phyloP scores from a whole-genome alignment of 2,329 filamentous ascomycete species.

The Xylaria sp. region DNA sequence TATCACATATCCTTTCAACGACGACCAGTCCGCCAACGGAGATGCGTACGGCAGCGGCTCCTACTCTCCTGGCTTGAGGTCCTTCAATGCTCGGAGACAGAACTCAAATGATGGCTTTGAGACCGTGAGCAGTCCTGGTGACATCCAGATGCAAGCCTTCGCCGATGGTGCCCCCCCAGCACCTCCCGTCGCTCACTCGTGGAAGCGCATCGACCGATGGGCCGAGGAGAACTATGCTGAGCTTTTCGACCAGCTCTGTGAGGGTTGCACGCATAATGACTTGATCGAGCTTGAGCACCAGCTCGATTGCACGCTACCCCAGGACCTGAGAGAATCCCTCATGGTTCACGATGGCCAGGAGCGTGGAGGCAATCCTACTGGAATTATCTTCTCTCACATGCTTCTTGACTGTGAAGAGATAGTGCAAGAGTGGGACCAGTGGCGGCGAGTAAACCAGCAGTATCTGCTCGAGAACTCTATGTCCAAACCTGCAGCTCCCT shows the following conservation, averaged over 20 bases:
- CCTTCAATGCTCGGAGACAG: conserved; percentile 62
- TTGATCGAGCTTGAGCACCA: conserved; percentile 95
- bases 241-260: conserved; percentile 86
- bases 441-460: conserved; percentile 88
- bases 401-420: conserved; percentile 97
- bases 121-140: conserved; percentile 61
- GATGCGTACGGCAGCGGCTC: conserved; percentile 61
- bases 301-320: conserved; percentile 86
- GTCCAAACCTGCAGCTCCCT: conserved; percentile 57
- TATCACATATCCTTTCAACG: conserved; percentile 70
- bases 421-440: conserved; percentile 95
- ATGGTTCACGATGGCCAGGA: conserved; percentile 95
- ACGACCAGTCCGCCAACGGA: conserved; percentile 57
- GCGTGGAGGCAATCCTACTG: conserved; percentile 82
- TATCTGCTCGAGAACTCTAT: conserved; percentile 62
- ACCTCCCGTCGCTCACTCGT: conserved; percentile 82
- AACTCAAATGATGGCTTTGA: conserved; percentile 61
- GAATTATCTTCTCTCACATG: conserved; percentile 92
- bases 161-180: conserved; percentile 84
- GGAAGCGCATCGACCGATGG: conserved; percentile 92
- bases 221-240: conserved; percentile 93
- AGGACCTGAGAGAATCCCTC: conserved; percentile 89
- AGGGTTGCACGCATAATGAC: conserved; percentile 88
- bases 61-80: conserved; percentile 87
- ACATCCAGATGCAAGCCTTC: conserved; percentile 96